Evolutionary conservation across 306 rosid species (phyloP).

Genomic region (Prunus persica): DNA sequence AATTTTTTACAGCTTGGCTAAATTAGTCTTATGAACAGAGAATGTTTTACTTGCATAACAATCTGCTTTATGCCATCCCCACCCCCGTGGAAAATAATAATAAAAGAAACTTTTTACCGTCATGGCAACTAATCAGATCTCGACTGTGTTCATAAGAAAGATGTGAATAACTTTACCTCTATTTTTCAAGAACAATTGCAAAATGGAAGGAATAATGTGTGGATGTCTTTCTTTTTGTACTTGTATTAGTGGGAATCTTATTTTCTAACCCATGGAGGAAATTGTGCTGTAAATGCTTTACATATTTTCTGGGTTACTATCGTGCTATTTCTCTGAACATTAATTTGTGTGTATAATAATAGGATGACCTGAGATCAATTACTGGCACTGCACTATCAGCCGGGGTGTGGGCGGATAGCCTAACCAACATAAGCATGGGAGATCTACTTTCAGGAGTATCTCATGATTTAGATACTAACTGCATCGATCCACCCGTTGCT

Average conservation of each 20-base stretch:
- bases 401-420: slow-evolving; percentile 98
- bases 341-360: slow-evolving; percentile 7
- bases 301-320: neutral
- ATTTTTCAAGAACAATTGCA: neutral
- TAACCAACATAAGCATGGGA: slow-evolving; percentile 86
- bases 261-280: neutral
- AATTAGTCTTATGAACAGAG: neutral
- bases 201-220: neutral
- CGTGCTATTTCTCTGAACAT: neutral
- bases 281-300: neutral
- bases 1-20: neutral
- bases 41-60: neutral
- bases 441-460: slow-evolving; percentile 70
- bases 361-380: slow-evolving; percentile 65
- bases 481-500: slow-evolving; percentile 40
- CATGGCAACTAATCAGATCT: neutral
- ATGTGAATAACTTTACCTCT: neutral
- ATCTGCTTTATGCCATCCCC: neutral
- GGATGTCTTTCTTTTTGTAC: neutral
- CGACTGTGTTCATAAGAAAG: neutral
- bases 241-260: neutral
- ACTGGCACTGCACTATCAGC: slow-evolving; percentile 66
- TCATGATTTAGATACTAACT: slow-evolving; percentile 50
- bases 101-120: neutral
- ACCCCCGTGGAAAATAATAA: neutral